A percentile compares a stretch with the other conserved stretches of the same genome.
These are phyloP conservation scores for Leonotis leonurus DNA, from an alignment of 257 asterid species.

Conservation along the genomic window DNA sequence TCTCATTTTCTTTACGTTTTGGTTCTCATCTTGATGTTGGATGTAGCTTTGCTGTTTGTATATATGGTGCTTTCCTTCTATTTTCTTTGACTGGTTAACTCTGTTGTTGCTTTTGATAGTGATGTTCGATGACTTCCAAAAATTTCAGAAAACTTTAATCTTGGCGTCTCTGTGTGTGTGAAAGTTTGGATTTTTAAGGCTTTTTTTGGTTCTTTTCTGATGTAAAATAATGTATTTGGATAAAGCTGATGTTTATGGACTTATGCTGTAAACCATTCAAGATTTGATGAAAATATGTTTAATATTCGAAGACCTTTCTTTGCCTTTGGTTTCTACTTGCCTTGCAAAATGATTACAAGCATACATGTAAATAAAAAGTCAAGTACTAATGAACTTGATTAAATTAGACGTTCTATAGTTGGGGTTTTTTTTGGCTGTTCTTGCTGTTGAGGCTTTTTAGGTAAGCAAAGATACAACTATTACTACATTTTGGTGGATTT, in stretches of 20 bases:
- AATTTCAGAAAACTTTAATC: background rate
- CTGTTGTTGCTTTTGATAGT: constrained; percentile 1
- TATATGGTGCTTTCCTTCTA: constrained; percentile 6
- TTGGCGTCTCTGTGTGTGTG: background rate
- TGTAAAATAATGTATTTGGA: background rate
- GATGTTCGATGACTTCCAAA: background rate
- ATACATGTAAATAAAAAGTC: no score
- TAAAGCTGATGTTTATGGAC: background rate
- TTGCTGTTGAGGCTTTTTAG: no score
- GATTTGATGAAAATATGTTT: no score
- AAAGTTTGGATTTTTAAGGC: background rate
- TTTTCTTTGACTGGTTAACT: background rate
- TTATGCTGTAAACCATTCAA: background rate
- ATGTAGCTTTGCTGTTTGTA: constrained; percentile 2
- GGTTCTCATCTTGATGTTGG: background rate
- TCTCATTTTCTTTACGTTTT: background rate
- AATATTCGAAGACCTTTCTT: no score
- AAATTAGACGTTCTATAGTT: no score
- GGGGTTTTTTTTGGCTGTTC: no score
- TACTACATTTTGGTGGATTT: background rate
- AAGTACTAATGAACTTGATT: background rate
- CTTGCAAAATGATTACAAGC: background rate
- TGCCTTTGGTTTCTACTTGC: background rate
- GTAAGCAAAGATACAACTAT: no score
- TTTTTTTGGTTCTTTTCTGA: background rate